Base-by-base conservation (phyloP, 176 grass and related monocot species). In the Hordeum marinum region DNA sequence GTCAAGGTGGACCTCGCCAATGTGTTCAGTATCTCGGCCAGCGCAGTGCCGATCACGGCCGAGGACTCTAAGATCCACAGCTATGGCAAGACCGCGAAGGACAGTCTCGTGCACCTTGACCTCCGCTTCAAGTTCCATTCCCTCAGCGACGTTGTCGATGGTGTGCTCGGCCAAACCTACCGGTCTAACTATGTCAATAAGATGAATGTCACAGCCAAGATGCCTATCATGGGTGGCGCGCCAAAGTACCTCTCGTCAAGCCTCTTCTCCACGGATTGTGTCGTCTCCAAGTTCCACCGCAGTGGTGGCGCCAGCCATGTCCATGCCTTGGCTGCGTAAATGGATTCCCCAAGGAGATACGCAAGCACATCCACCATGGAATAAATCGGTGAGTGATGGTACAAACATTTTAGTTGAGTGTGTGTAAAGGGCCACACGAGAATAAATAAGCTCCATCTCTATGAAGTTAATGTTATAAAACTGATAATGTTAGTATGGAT, bases 101-200 rank as follows among this genome's bases (percentile, higher is more conserved):
- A 94, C 73, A 85, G 60, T 87, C 84, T 94, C 3, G 87, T 83
- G 11, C 89, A 94, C 84, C 84, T 94, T 7, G 90, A 95, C 36
- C 60, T 95, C 3, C 85, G 81, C 2, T 95, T 92, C 80, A 90
- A 88, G 79, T 95, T 95, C 36, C 72, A 88, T 23, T 78, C 69
- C 5, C 90, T 94, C 77, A 81, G 52, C 40, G 26, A 70, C 14
- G 17, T 20, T 11, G 90, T 92, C 43, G 63, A 78, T 43, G 87
- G 87, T 3, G 81, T 84, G 12, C 87, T 88, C 4, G 87, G 80
- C 55, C 81, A 88, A 20, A 84, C 52, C 0, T 88, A 88, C 50
- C 48, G 72, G 17, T 21, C 39, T 0, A 65, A 37, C 72, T 88
- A 79, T 15, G 36, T 64, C 59, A 89, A 57, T 57, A 67, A n/a